A percentile compares a stretch with the other conserved stretches of the same genome.
Conservation (phyloP, 2,329 filamentous ascomycete species). For the Penicillium sp. region DNA sequence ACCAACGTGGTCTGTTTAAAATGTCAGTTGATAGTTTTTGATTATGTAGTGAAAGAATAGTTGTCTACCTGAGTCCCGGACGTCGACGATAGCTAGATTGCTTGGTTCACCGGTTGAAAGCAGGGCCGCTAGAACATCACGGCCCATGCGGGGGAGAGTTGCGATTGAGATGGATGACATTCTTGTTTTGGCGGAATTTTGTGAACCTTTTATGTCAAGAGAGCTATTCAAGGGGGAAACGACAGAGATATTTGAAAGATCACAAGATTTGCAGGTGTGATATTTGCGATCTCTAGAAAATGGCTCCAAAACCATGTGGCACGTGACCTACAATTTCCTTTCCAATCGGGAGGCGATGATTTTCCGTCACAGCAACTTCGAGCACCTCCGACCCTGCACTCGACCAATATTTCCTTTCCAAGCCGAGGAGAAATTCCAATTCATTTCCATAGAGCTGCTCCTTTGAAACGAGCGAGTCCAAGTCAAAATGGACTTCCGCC, state of each 20-base stretch:
- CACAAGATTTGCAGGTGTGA: conserved; percentile 9
- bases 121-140: conserved; percentile 65
- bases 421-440: neutral
- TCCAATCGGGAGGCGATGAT: conserved; percentile 14
- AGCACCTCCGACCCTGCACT: neutral
- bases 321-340: conserved; percentile 31
- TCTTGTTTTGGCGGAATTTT: neutral
- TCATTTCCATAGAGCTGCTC: conserved; percentile 2
- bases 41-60: neutral
- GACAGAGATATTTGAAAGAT: neutral
- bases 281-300: conserved; percentile 1
- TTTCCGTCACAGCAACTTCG: conserved; percentile 17
- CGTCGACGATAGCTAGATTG: conserved; percentile 75
- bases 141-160: conserved; percentile 65
- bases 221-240: neutral
- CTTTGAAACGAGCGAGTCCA: conserved; percentile 1
- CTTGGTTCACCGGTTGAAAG: conserved; percentile 52
- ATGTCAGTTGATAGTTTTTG: neutral
- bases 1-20: conserved; percentile 72
- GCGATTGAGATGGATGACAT: conserved; percentile 61
- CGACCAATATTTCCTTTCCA: neutral
- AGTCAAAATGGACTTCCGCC: conserved; percentile 34
- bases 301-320: neutral
- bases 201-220: neutral
- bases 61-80: conserved; percentile 71